Conservation (phyloP, 2,329 filamentous ascomycete genomes). For the Laburnicola sp. region DNA sequence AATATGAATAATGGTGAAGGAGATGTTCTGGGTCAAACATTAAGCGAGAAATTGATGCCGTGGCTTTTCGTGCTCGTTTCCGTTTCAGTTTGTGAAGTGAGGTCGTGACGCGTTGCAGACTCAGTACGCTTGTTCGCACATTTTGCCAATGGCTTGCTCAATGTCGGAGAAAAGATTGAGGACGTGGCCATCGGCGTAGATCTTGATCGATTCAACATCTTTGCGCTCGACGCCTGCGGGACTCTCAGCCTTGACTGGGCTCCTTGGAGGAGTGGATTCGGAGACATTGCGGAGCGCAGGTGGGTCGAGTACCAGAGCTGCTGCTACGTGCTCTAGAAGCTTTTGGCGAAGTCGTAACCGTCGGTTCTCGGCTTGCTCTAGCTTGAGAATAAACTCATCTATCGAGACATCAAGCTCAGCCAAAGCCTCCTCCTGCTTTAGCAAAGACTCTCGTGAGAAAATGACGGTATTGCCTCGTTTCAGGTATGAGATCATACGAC, state of each 20-base stretch:
- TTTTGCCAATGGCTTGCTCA: conserved; percentile 47
- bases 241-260: conserved; percentile 44
- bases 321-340: conserved; percentile 78
- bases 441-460: conserved; percentile 73
- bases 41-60: conserved; percentile 11
- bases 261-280: conserved; percentile 45
- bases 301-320: conserved; percentile 54
- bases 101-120: conserved; percentile 16
- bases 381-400: conserved; percentile 77
- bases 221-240: conserved; percentile 38
- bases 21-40: neutral
- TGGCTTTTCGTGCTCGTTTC: conserved; percentile 13
- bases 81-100: conserved; percentile 8
- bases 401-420: conserved; percentile 76
- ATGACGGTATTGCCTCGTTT: conserved; percentile 70
- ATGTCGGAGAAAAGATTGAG: conserved; percentile 49
- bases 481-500: conserved; percentile 75
- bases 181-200: conserved; percentile 49
- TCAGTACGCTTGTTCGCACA: conserved; percentile 48
- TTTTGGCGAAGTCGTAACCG: conserved; percentile 76
- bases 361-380: conserved; percentile 79
- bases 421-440: conserved; percentile 79
- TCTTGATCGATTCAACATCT: conserved; percentile 49
- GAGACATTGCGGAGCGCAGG: conserved; percentile 30
- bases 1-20: conserved; percentile 1